Base-by-base conservation (phyloP, 1,284 basidiomycete species). In the Xerocomus amazonicus region DNA sequence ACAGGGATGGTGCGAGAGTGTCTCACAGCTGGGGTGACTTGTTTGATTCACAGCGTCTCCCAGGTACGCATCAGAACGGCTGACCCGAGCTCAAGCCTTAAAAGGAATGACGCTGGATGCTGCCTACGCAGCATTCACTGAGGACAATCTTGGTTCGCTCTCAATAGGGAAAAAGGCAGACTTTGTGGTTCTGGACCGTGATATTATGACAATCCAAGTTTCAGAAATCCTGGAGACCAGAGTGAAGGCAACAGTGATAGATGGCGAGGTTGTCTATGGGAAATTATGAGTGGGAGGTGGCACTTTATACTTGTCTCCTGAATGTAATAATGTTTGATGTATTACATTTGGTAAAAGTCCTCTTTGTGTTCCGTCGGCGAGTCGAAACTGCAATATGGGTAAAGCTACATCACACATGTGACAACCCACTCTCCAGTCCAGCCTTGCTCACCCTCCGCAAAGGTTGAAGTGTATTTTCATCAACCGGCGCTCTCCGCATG, bases 101-200 rank as follows among this genome's bases (percentile, higher is more conserved):
- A 87, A 84, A 65, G 87, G 92, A 6, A 92, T 96, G 83, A 97
- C 95, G 0, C 71, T 85, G 19, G 89, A 91, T 55, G 81, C 90
- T 0, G 92, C 94, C 0, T 94, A 89, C 60, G 92, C 93, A 0
- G 81, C 89, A 0, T 94, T 95, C 63, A 74, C 83, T 1, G 90
- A 93, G 59, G 67, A 81, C 17, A 70, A 74, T 9, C 70, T 87
- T 0, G 92, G 88, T 1, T 87, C 83, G 0, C 73, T 97, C 36
- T 71, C 70, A 2, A 66, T 74, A 0, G 90, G 92, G 3, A 92
- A 91, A 67, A 81, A 83, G 56, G 93, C 92, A 6, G 93, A 97
- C 65, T 91, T 90, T 54, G 87, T 93, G 19, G 70, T 95, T 6
- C 74, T 93, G 48, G 83, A 92, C 61, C 77, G 78, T 36, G 81